phyloP scores from a whole-genome alignment of 495 filamentous ascomycete species.

The Trypethelium eluteriae region DNA sequence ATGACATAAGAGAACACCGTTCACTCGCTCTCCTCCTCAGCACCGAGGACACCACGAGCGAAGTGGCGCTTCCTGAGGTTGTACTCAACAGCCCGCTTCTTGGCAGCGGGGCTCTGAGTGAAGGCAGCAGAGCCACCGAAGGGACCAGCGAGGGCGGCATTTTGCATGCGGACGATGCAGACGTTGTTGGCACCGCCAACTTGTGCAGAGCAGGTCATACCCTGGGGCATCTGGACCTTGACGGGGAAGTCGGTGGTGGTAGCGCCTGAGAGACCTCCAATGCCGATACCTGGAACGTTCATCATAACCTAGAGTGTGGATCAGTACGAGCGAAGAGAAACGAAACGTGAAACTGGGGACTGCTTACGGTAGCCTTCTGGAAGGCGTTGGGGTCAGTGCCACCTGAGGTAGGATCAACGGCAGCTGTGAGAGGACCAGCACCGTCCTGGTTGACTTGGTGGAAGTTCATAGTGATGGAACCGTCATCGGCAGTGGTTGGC shows the following conservation, averaged over 20 bases:
- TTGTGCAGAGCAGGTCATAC: conserved; percentile 52
- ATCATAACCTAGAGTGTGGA: conserved; percentile 39
- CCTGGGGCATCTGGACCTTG: conserved; percentile 51
- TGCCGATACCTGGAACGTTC: conserved; percentile 49
- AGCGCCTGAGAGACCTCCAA: conserved; percentile 43
- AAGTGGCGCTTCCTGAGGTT: conserved; percentile 30
- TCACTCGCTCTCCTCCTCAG: background rate
- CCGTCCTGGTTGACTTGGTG: conserved; percentile 41
- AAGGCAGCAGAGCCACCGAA: conserved; percentile 50
- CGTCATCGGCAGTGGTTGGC: conserved; percentile 48
- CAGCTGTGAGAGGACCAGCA: conserved; percentile 34
- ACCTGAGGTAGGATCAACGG: conserved; percentile 44
- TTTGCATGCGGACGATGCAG: conserved; percentile 52
- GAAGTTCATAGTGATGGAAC: conserved; percentile 40
- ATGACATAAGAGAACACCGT: background rate
- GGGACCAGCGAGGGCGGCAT: conserved; percentile 49
- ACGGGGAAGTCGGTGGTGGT: conserved; percentile 50
- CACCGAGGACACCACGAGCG: conserved; percentile 21
- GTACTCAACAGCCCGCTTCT: conserved; percentile 29
- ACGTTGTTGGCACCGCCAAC: conserved; percentile 47
- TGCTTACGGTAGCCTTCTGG: conserved; percentile 35
- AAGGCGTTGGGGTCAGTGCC: conserved; percentile 49
- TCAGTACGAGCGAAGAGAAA: background rate
- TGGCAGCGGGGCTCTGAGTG: conserved; percentile 27
- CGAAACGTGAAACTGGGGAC: background rate